Evolutionary conservation across 2,329 filamentous ascomycete species (phyloP).

Genomic region (Ophiostoma tasmaniense): DNA sequence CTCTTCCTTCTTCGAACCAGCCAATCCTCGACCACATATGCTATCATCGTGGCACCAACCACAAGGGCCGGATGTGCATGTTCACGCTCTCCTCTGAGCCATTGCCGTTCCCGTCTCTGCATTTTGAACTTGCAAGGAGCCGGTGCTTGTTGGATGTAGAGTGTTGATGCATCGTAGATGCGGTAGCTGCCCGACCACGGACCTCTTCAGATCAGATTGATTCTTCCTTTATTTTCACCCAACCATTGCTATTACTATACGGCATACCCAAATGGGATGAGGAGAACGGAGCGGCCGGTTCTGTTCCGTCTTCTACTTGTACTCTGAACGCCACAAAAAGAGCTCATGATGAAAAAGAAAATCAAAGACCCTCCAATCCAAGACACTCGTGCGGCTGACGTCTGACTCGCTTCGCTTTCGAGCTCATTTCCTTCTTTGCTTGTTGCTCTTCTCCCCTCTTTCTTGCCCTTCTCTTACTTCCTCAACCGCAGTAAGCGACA

Average conservation of each 20-base stretch:
- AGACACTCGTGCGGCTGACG: background rate
- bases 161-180: background rate
- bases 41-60: constrained; percentile 5
- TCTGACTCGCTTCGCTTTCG: background rate
- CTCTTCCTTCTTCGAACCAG: background rate
- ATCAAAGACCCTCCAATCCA: background rate
- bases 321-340: too few species aligned
- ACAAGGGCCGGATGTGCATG: background rate
- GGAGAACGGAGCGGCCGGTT: background rate
- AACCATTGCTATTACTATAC: background rate
- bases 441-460: background rate
- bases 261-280: background rate
- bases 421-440: background rate
- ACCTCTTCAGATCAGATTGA: background rate
- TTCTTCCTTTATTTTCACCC: background rate
- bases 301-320: background rate
- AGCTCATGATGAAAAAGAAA: too few species aligned
- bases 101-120: background rate
- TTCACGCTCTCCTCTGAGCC: too few species aligned
- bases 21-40: background rate
- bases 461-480: background rate
- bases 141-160: background rate
- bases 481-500: background rate
- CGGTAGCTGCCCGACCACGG: constrained; percentile 5
- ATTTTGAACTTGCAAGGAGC: background rate